Evolutionary conservation across 495 filamentous ascomycete genomes (phyloP), one percentile per base, ranked within the genome.

Genomic region (Stereocaulon alpinum): DNA sequence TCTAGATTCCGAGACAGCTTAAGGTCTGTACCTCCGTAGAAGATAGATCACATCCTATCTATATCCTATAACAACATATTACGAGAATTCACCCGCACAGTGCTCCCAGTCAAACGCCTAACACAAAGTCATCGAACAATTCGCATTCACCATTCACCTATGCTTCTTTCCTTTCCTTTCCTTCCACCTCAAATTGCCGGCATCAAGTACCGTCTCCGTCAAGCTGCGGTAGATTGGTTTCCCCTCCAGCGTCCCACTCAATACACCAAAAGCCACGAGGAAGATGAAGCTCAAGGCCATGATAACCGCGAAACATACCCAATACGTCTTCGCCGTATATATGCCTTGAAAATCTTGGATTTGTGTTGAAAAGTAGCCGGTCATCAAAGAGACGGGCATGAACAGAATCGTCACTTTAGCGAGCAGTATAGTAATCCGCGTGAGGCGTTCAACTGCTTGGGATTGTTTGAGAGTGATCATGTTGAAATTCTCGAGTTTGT

Each of bases 381-480:
- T 91, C 80, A 93, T 84, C 40, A 95, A 75, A 61, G 82, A 88
- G 61, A 95, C 83, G 4, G 89, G 89, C 47, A 95, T 73, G 72
- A 95, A 95, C 47, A 94, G 74, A 51, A 94, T 88, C 14, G 85
- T 89, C 47, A 87, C 82, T 67, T 92, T 92, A 29, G 86, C 87
- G 15, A 94, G 73, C n/a, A 93, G 72, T 42, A 90, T 88, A 0
- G 89, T 90, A 61, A 88, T 84, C 32, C 87, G 76, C 0, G 88
- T 91, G 24, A 95, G 77, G 32, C 84, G 80, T 53, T 91, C 88
- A 7, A 91, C 86, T 2, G 84, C 82, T 57, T 86, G 78, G 3
- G 87, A 88, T 72, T 95, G 86, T 65, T 88, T 88, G 65, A 92
- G 83, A 14, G 89, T 85, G 56, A 88, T 90, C 64, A 95, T 77